Evolutionary conservation across 306 rosid genomes (phyloP).

Genomic region (Inga leiocalycina): DNA sequence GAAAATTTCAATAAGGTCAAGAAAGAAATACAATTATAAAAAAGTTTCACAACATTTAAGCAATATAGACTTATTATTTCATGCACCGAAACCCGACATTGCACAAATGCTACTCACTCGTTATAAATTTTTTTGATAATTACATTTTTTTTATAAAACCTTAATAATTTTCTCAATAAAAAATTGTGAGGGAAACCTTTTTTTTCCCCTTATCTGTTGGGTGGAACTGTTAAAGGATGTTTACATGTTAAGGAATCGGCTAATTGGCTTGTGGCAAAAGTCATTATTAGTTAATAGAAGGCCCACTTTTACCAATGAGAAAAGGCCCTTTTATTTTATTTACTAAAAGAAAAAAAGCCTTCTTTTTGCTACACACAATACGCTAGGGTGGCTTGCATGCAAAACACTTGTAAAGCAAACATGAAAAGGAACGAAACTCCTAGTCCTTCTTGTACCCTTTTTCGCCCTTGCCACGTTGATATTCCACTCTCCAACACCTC

Average conservation of each 20-base stretch:
- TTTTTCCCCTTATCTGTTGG: too few relatives aligned
- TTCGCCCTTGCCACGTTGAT: constrained; percentile 51
- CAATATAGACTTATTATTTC: too few relatives aligned
- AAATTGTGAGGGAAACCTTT: too few relatives aligned
- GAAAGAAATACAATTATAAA: too few relatives aligned
- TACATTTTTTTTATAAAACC: too few relatives aligned
- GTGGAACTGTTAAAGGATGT: not conserved
- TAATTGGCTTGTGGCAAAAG: not conserved
- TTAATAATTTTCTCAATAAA: too few relatives aligned
- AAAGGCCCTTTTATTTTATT: not conserved
- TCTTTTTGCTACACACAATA: constrained; percentile 17
- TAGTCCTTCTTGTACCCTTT: constrained; percentile 9
- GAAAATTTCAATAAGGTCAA: too few relatives aligned
- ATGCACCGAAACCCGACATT: too few relatives aligned
- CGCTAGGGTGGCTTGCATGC: constrained; percentile 30
- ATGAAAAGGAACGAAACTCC: not conserved
- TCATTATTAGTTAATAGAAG: not conserved
- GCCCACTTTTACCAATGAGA: constrained; percentile 22
- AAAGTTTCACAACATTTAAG: too few relatives aligned
- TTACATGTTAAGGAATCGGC: not conserved
- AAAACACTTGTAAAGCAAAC: constrained; percentile 23
- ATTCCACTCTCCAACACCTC: constrained; percentile 44
- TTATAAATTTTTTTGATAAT: too few relatives aligned
- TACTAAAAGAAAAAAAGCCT: not conserved
- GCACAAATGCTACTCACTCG: too few relatives aligned